Evolutionary conservation across 2,329 filamentous ascomycete genomes (phyloP), one percentile per base, ranked within the genome.

Genomic region (Eutypella sp.): DNA sequence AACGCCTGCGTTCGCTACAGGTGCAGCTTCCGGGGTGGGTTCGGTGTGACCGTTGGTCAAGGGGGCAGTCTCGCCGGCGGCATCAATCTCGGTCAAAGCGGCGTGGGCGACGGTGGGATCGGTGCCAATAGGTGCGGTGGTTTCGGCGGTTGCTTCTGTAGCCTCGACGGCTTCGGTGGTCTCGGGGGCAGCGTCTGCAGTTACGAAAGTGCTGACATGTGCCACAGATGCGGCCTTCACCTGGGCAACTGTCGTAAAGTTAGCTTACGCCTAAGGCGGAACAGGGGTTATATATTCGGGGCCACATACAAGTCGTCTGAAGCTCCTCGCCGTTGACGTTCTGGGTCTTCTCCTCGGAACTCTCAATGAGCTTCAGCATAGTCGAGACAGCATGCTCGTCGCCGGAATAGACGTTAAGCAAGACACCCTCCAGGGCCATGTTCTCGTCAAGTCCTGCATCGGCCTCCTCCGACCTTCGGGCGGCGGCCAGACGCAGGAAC

Each of bases 401-500:
- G 40, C 88, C 89, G 39, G 82, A 81, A 67, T 95, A 93, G 25
- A 93, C 85, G 49, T 85, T 78, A 40, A 90, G 74, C 47, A 95
- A 74, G 27, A 89, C 82, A 43, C 87, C 87, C 68, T 95, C 88
- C 48, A 93, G 82, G 29, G 87, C 89, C 67, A 83, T 82, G 67
- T 84, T 89, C 70, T 92, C 86, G 47, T 90, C 86, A 5, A 76
- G 66, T 34, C 73, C 68, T 40, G 79, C 75, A 56, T 86, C 78
- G 45, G 73, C 78, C 52, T 87, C 86, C 60, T 88, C 84, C 18
- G 81, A 76, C 57, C 87, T 79, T 54, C 88, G 82, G 57, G 87
- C 83, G 47, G 88, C 88, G 48, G 88, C 88, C 31, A 90, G 78
- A 54, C 86, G 82, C 53, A 93, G 72, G 72, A 93, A 95, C 63